Conservation (phyloP, 352 stramenopile genomes). For the Thalassiosira hispida region DNA sequence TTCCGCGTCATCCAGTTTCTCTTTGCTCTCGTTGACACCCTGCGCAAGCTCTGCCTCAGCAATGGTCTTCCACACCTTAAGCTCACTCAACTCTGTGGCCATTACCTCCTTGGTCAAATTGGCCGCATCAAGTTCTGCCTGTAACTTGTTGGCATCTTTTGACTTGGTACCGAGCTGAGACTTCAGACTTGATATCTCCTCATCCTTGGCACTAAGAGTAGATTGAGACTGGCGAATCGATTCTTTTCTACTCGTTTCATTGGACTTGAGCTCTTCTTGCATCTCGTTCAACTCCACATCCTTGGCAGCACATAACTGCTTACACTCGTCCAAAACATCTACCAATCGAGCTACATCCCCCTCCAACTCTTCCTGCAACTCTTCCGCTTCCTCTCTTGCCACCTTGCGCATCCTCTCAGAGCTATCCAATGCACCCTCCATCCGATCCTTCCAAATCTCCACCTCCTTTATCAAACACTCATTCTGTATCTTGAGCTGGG, state of each 20-base stretch:
- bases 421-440: conserved; percentile 1
- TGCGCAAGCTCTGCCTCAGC: not conserved
- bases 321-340: not conserved
- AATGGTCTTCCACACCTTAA: conserved; percentile 9
- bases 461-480: not conserved
- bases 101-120: conserved; percentile 15
- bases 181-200: conserved; percentile 4
- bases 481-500: not conserved
- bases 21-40: not conserved
- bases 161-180: not conserved
- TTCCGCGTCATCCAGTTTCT: conserved; percentile 5
- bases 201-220: conserved; percentile 4
- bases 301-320: conserved; percentile 1
- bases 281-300: not conserved
- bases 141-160: not conserved
- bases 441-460: not conserved
- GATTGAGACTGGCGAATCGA: not conserved
- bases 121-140: not conserved
- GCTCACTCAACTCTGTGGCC: conserved; percentile 1
- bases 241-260: not conserved
- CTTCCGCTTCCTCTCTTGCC: not conserved
- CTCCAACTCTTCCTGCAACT: not conserved
- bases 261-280: not conserved
- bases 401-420: not conserved
- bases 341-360: not conserved